Evolutionary conservation across 768 basidiomycete genomes (phyloP).

Genomic region (Serendipita sp.): DNA sequence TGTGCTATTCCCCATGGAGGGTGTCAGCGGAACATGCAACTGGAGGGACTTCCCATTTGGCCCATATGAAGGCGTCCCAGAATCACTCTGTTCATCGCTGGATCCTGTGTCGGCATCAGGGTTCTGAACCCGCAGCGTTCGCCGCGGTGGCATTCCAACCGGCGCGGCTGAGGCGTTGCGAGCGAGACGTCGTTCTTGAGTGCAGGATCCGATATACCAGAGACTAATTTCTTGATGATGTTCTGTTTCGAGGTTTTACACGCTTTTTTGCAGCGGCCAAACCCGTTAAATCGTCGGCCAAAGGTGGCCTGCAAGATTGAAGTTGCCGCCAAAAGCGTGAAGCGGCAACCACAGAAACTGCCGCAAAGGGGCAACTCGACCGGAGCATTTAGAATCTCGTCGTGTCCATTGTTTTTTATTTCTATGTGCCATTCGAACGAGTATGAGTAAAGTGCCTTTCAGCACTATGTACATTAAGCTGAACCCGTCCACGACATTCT

Average conservation of each 20-base stretch:
- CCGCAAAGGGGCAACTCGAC: too few species aligned
- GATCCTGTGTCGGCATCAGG: background rate
- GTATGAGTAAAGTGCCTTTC: too few species aligned
- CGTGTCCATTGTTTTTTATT: too few species aligned
- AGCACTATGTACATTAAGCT: constrained; percentile 21
- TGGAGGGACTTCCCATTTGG: background rate
- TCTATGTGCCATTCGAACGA: too few species aligned
- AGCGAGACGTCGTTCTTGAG: background rate
- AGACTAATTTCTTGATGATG: background rate
- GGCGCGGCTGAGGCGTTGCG: background rate
- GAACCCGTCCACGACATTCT: constrained; percentile 26
- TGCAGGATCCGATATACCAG: background rate
- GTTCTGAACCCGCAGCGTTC: background rate
- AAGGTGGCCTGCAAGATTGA: background rate
- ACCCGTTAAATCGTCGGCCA: background rate
- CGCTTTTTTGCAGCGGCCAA: background rate
- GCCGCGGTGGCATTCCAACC: constrained; percentile 4
- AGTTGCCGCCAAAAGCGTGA: too few species aligned
- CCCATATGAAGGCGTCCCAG: background rate
- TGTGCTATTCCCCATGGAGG: background rate
- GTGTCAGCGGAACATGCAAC: background rate
- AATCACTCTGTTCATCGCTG: constrained; percentile 1
- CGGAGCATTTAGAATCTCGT: too few species aligned
- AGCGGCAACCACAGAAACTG: too few species aligned
- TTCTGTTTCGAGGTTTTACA: background rate